A percentile compares a stretch with the other conserved stretches of the same genome.
Evolutionary conservation across 2,329 filamentous ascomycete species (phyloP).

Genomic region (Daldinia sp.): DNA sequence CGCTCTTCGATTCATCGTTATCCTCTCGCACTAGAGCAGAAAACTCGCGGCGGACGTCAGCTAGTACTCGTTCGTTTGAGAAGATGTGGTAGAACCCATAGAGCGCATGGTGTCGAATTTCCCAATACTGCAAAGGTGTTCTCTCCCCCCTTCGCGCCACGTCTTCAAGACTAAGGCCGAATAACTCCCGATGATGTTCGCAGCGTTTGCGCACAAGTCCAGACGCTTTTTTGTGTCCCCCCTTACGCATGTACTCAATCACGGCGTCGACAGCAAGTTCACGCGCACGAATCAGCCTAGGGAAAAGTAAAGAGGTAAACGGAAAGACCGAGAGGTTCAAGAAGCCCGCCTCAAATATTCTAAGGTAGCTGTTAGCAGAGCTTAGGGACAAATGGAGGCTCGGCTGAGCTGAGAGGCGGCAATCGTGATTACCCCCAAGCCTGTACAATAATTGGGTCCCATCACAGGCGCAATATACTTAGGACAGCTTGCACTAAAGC

Average conservation of each 20-base stretch:
- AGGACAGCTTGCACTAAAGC: constrained; percentile 23
- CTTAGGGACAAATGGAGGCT: not conserved
- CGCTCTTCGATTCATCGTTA: not conserved
- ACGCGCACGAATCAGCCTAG: not conserved
- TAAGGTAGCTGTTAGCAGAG: not conserved
- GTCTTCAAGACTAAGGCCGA: constrained; percentile 38
- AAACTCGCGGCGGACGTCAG: constrained; percentile 38
- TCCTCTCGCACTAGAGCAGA: constrained; percentile 19
- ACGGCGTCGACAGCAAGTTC: not conserved
- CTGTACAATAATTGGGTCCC: constrained; percentile 13
- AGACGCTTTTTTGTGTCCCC: constrained; percentile 38
- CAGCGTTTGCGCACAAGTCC: constrained; percentile 37
- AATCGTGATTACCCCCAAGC: constrained; percentile 33
- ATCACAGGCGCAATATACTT: not conserved
- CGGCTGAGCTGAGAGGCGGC: not conserved
- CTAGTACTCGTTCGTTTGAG: constrained; percentile 28
- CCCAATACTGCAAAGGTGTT: constrained; percentile 41
- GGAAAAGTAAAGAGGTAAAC: not conserved
- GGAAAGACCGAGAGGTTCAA: constrained; percentile 12
- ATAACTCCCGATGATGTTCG: constrained; percentile 35
- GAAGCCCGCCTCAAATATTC: constrained; percentile 31
- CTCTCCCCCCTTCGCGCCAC: constrained; percentile 40
- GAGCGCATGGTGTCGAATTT: constrained; percentile 36
- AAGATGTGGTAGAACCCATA: constrained; percentile 41
- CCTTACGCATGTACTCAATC: constrained; percentile 34